Evolutionary conservation across 106 monocot genomes (phyloP), one percentile per base, ranked within the genome.

Genomic region (Apostasia shenzhenica): DNA sequence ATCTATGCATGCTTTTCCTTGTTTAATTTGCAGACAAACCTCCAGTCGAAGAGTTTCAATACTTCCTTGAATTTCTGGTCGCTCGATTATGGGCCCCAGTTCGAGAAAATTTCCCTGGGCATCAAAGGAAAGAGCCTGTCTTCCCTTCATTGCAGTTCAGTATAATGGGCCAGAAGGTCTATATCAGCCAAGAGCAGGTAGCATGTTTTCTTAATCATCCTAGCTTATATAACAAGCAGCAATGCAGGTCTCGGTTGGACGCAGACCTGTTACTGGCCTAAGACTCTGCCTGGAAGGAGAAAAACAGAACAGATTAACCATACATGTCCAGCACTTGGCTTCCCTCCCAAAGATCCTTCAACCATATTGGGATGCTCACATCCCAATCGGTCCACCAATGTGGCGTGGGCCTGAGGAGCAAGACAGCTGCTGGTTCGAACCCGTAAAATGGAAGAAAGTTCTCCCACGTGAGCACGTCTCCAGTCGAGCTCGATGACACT

Each of bases 161-260:
- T 72, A 77, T 94, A 13, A 91, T 94, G 94, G 91, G 91, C 2
- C 85, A 83, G 14, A 94, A 84, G 71, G 77, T 94, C 39, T 88
- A 88, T 60, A 67, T 94, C 41, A 94, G 94, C 83, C 85, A 81
- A 88, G 91, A 94, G 53, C 94, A 94, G 88, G 94, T 91, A 82
- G 38, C 45, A 41, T 5, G 39, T 60, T 60, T 8, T 60, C 9
- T 41, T 41, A 7, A n/a, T 14, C 26, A 70, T 70, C 5, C 38
- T 53, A 67, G 41, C 39, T 67, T 26, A 26, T 26, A 26, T 26
- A 26, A 26, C 26, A 0, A 54, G 1, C 4, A 51, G 49, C 59
- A 9, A 65, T 77, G 55, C 79, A 93, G 92, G 78, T 93, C 63
- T 81, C 93, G 0, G 84, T 89, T 8, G 82, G 82, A 14, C 83